phyloP scores from a whole-genome alignment of 2,329 filamentous ascomycete species.

The Fusarium falciforme region DNA sequence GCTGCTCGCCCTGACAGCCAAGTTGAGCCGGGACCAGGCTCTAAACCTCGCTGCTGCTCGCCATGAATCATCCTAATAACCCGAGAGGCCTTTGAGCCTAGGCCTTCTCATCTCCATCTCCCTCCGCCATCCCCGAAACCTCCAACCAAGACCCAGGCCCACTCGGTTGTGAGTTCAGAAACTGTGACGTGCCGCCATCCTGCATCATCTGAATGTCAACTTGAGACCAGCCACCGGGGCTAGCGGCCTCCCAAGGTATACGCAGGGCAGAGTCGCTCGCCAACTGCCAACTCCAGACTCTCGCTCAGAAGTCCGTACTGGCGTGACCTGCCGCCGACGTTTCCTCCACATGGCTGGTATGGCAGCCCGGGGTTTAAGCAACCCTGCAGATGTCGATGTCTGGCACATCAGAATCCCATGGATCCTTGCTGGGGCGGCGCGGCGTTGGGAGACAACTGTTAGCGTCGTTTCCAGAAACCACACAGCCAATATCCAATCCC shows the following conservation, averaged over 20 bases:
- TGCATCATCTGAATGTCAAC: slow-evolving; percentile 30
- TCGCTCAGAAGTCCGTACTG: slow-evolving; percentile 11
- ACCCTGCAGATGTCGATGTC: slow-evolving; percentile 8
- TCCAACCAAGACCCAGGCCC: slow-evolving; percentile 23
- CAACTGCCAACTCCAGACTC: slow-evolving; percentile 16
- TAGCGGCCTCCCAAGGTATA: slow-evolving; percentile 19
- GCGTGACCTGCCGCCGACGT: slow-evolving; percentile 13
- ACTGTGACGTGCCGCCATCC: slow-evolving; percentile 32
- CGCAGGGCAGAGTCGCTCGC: slow-evolving; percentile 4
- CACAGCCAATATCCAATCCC: not conserved
- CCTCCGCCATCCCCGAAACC: slow-evolving; percentile 28
- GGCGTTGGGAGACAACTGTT: slow-evolving; percentile 1
- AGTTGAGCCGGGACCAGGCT: slow-evolving; percentile 29
- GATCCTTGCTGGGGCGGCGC: not conserved
- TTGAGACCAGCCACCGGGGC: slow-evolving; percentile 37
- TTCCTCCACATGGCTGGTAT: slow-evolving; percentile 31
- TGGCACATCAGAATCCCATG: not conserved
- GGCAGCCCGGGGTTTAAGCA: slow-evolving; percentile 23
- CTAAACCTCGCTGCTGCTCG: slow-evolving; percentile 22
- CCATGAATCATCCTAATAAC: slow-evolving; percentile 28
- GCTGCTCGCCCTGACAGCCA: slow-evolving; percentile 28
- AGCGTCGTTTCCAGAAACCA: slow-evolving; percentile 13
- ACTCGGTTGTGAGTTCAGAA: slow-evolving; percentile 13
- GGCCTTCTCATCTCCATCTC: slow-evolving; percentile 11
- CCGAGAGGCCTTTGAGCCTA: slow-evolving; percentile 16